Evolutionary conservation across 495 filamentous ascomycete genomes (phyloP), one percentile per base, ranked within the genome.

Genomic region (Penicillium daleae): DNA sequence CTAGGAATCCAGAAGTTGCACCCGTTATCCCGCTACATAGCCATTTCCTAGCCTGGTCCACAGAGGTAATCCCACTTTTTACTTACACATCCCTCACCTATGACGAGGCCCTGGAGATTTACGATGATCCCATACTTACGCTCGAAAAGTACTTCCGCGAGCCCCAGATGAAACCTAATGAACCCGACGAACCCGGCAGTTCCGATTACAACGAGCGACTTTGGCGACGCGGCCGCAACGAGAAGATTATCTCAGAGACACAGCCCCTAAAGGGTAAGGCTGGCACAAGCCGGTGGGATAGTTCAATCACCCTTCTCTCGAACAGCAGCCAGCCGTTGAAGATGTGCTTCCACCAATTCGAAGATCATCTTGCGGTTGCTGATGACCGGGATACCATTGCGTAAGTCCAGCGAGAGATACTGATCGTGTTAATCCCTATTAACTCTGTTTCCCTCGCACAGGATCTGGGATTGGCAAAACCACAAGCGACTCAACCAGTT

Each of bases 321-420:
- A 98, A 96, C 63, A 86, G 85, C 21, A 90, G 87, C 26, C 95
- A 97, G 69, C 96, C 96, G 0, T 84, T 86, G 63, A 94, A 91
- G 77, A 89, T 99, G 88, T 89, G 90, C 22, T 97, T 98, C 74
- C 95, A 99, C 78, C 95, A 99, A 70, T 99, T 96, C 67, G 95
- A 99, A 75, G 89, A 96, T 71, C 92, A 97, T 65, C 83, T 99
- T 26, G 92, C 93, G 4, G 91, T 97, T n/a, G 90, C 92, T 12
- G 95, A 98, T 73, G 92, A 97, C 69, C 85, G 89, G 24, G 94
- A 98, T 76, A 92, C 86, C 2, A 87, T 97, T 60, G 86, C 84
- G 84, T 88, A 74, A 66, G 81, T 82, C 37, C 40, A 31, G 21
- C 3, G 40, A 40, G 17, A 27, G 29, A n/a, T 8, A n/a, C 37